phyloP scores from a whole-genome alignment of 1,284 basidiomycete species.

The Mycosarcoma mackinlayi region DNA sequence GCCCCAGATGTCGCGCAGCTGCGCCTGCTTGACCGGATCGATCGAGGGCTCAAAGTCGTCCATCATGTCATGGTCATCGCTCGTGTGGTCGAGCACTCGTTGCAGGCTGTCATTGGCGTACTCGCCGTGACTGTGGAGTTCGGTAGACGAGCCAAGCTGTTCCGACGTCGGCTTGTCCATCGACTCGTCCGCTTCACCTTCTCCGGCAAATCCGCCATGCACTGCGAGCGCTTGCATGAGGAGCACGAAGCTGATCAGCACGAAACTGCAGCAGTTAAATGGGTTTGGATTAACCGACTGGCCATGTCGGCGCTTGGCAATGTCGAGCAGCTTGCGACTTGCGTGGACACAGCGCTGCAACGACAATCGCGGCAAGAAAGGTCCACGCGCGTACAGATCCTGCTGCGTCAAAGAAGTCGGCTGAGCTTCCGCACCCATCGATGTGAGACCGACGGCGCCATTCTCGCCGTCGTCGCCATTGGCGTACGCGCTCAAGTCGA shows the following conservation, averaged over 20 bases:
- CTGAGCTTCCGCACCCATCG: conserved; percentile 10
- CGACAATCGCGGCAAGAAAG: conserved; percentile 56
- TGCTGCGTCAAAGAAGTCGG: conserved; percentile 31
- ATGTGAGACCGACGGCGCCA: conserved; percentile 12
- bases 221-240: conserved; percentile 63
- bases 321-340: conserved; percentile 57
- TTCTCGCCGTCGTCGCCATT: conserved; percentile 10
- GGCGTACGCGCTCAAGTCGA: conserved; percentile 16
- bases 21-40: conserved; percentile 41
- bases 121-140: conserved; percentile 18
- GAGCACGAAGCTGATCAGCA: conserved; percentile 62
- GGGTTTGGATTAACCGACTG: conserved; percentile 57
- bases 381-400: conserved; percentile 58
- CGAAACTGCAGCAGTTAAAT: conserved; percentile 62
- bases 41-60: conserved; percentile 28
- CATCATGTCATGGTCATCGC: conserved; percentile 23
- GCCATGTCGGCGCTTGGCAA: conserved; percentile 50
- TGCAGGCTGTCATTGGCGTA: conserved; percentile 45
- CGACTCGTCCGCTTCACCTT: conserved; percentile 13
- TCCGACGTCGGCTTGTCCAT: conserved; percentile 10
- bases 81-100: conserved; percentile 29
- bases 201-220: conserved; percentile 39
- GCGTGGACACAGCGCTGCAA: conserved; percentile 61
- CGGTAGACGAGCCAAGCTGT: conserved; percentile 9
- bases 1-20: conserved; percentile 56